Conservation (phyloP, 2,329 filamentous ascomycete species). For the Cladosporium sp. region DNA sequence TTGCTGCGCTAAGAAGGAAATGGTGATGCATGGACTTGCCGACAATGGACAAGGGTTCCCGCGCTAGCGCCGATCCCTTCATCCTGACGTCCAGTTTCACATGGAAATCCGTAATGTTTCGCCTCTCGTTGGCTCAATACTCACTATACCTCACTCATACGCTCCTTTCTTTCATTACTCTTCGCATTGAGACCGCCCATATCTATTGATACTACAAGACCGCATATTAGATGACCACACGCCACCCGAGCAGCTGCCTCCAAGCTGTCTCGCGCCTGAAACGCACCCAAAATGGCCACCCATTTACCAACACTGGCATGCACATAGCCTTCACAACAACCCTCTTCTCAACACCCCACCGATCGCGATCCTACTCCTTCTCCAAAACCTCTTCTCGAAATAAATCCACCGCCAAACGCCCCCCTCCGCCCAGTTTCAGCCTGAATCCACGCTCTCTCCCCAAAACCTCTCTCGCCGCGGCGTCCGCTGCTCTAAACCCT, state of each 20-base stretch:
- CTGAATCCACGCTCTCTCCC: not conserved
- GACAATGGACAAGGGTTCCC: not conserved
- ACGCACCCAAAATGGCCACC: slow-evolving; percentile 12
- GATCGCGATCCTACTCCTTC: slow-evolving; percentile 15
- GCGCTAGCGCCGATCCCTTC: not conserved
- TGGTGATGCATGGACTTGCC: not conserved
- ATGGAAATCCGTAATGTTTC: slow-evolving; percentile 1
- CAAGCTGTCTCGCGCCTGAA: slow-evolving; percentile 25
- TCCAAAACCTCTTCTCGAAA: not conserved
- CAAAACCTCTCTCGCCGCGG: not conserved
- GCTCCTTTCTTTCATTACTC: not conserved
- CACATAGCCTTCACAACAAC: not conserved
- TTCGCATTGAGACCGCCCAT: not conserved
- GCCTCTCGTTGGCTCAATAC: not conserved
- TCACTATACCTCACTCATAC: not conserved
- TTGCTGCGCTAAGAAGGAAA: not conserved
- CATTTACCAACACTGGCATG: not conserved
- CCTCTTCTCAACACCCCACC: not conserved
- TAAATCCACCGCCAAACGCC: not conserved
- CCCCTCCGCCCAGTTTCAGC: not conserved
- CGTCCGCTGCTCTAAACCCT: slow-evolving; percentile 56
- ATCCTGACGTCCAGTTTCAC: slow-evolving; percentile 2
- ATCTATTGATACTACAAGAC: not conserved
- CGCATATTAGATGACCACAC: slow-evolving; percentile 34
- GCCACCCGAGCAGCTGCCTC: slow-evolving; percentile 26